phyloP scores from a whole-genome alignment of 2,329 filamentous ascomycete species.

The Aureobasidium sp. region DNA sequence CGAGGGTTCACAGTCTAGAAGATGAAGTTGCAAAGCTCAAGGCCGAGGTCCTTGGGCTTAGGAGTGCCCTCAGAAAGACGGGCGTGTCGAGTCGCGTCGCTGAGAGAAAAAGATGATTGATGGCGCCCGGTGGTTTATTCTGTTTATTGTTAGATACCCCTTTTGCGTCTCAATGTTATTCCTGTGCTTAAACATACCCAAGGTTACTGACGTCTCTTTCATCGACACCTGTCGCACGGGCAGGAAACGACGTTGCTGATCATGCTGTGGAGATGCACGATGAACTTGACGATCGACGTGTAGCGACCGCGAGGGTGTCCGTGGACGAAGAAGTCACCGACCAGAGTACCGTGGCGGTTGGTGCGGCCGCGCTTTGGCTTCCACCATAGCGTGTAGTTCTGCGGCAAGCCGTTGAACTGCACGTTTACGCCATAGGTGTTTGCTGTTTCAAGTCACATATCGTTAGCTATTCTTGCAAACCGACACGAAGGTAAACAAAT shows the following conservation, averaged over 20 bases:
- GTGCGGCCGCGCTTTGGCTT: not conserved
- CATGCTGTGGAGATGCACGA: not conserved
- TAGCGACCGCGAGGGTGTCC: not conserved
- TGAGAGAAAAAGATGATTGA: not conserved
- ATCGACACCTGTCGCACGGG: not conserved
- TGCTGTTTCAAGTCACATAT: not conserved
- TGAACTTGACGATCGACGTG: not conserved
- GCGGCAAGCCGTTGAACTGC: not conserved
- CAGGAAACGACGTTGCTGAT: not conserved
- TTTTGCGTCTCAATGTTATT: not conserved
- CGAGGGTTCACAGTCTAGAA: conserved; percentile 3
- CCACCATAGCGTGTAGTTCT: not conserved
- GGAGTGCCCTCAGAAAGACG: conserved; percentile 9
- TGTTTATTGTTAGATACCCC: conserved; percentile 2
- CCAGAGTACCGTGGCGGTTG: not conserved
- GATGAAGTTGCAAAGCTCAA: conserved; percentile 12
- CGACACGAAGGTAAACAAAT: not conserved
- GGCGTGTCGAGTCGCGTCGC: not conserved
- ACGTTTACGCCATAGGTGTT: not conserved
- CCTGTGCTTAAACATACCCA: not conserved
- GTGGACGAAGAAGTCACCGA: not conserved
- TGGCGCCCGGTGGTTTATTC: not conserved
- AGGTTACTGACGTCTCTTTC: too few relatives aligned
- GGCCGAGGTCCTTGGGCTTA: conserved; percentile 13
- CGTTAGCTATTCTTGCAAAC: not conserved